These are phyloP conservation scores for Stephania cephalantha DNA, from an alignment of 164 flowering plant species.

Conservation along the genomic window DNA sequence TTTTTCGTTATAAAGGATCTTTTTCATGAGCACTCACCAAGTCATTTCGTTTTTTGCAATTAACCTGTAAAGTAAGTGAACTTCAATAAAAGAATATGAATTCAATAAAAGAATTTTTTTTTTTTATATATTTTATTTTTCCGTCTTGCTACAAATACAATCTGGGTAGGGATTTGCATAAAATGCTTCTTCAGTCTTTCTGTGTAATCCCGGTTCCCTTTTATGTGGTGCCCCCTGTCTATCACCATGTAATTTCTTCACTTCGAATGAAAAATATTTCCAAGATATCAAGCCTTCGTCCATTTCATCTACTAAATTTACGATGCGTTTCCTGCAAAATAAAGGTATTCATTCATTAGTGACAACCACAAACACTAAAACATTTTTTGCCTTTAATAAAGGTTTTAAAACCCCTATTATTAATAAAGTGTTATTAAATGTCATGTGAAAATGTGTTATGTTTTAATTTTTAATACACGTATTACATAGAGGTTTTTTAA, in stretches of 20 bases:
- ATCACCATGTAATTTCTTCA: slow-evolving; percentile 41
- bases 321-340: slow-evolving; percentile 53
- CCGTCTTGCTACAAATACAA: slow-evolving; percentile 39
- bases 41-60: not conserved
- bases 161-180: slow-evolving; percentile 83
- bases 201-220: slow-evolving; percentile 45
- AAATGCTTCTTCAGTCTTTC: slow-evolving; percentile 67
- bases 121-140: no score
- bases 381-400: no score
- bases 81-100: no score
- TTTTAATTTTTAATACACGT: no score
- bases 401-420: no score
- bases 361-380: no score
- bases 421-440: no score
- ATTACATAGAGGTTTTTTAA: no score
- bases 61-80: not conserved
- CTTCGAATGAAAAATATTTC: slow-evolving; percentile 48
- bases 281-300: slow-evolving; percentile 51
- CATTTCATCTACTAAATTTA: slow-evolving; percentile 51
- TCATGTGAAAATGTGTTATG: no score
- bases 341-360: not conserved
- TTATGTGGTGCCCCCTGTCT: slow-evolving; percentile 63
- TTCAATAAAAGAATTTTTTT: no score
- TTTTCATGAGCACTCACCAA: no score
- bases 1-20: no score